Evolutionary conservation across 1,284 basidiomycete genomes (phyloP), one percentile per base, ranked within the genome.

Genomic region (Pseudomicrostroma phylloplanum): DNA sequence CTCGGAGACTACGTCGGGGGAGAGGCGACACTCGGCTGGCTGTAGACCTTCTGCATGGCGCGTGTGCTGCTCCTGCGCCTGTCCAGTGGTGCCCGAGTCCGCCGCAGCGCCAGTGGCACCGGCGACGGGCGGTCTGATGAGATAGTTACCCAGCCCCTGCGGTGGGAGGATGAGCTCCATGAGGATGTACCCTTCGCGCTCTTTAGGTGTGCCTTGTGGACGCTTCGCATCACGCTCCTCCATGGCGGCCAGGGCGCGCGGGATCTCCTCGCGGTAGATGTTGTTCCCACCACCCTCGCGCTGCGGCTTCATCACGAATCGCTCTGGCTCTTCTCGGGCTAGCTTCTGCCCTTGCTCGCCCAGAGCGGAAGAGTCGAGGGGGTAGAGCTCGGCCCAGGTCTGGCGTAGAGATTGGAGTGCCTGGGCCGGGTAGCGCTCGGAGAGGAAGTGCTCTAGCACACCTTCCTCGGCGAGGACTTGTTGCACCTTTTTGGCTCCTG

Each of bases 261-360:
- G 90, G 59, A 97, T 96, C 57, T 89, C 86, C 3, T 81, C 80
- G 59, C 89, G 88, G 81, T 97, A 98, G 25, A 97, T 85, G 75
- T 98, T 98, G 79, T 98, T 96, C 2, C 94, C 94, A 0, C 96
- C 94, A 4, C 96, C 94, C 82, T 98, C 91, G 19, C 93, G 85
- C 80, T 97, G 93, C 0, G 94, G 94, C 79, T 98, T 97, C 56
- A 97, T 84, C 1, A 97, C 96, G 54, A 90, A 87, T 13, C 83
- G 81, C 12, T 83, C 71, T 2, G 86, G 83, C 0, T 64, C 23
- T 3, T 81, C 79, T n/a, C 82, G 81, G 0, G 89, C 90, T 46
- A 85, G 81, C 13, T 76, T 66, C 23, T 85, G 81, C 0, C 85
- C 89, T 58, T 82, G 68, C 60, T 74, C 59, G 0, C 82, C 83